Evolutionary conservation across 352 stramenopile species (phyloP).

Genomic region (Pythium aristosporum): DNA sequence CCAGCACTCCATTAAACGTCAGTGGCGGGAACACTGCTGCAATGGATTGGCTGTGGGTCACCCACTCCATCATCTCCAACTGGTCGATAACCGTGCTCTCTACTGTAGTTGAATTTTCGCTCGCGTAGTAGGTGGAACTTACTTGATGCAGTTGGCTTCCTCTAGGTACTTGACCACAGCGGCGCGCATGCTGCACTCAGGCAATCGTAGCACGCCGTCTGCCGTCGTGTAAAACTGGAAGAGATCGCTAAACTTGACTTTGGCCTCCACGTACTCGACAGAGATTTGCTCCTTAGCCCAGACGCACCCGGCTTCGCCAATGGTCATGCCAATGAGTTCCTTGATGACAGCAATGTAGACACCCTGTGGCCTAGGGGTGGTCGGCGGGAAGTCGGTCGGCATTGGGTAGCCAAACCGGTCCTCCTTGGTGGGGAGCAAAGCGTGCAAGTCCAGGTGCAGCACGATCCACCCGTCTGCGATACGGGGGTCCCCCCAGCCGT

Average conservation of each 20-base stretch:
- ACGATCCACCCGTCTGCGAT: not conserved
- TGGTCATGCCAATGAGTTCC: not conserved
- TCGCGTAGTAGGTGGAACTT: not conserved
- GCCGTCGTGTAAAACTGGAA: conserved; percentile 7
- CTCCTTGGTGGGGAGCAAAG: not conserved
- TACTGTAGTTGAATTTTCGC: conserved; percentile 5
- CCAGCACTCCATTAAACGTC: too few species aligned
- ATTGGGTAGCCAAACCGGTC: not conserved
- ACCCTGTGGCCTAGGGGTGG: not conserved
- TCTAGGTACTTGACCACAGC: conserved; percentile 3
- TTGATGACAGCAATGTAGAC: not conserved
- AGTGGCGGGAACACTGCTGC: too few species aligned
- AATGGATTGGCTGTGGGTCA: too few species aligned
- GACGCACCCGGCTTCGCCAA: not conserved
- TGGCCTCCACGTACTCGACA: not conserved
- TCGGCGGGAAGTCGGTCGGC: not conserved
- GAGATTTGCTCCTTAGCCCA: not conserved
- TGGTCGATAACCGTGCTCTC: conserved; percentile 1
- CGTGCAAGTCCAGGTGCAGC: not conserved
- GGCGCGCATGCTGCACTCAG: not conserved
- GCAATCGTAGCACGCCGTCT: not conserved
- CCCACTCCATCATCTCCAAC: conserved; percentile 1
- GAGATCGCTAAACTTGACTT: conserved; percentile 2
- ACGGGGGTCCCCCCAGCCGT: not conserved
- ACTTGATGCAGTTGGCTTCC: not conserved